These are phyloP conservation scores for Sclerotinia trifoliorum DNA, from an alignment of 2,329 filamentous ascomycete genomes.

Conservation along the genomic window DNA sequence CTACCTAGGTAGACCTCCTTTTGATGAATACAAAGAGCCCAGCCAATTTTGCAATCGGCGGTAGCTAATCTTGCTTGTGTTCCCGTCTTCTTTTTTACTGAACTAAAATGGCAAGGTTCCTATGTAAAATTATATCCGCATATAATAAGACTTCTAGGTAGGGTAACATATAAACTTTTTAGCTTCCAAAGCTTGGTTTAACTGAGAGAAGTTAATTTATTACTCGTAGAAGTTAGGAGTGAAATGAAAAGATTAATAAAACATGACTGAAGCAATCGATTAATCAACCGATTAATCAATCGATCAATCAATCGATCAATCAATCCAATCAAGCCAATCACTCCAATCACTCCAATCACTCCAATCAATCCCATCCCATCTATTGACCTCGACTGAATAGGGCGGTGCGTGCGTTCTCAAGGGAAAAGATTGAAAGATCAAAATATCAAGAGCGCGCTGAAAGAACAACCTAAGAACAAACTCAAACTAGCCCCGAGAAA, in stretches of 20 bases:
- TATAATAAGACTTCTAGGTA: no score
- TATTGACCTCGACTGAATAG: neutral
- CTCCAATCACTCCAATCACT: neutral
- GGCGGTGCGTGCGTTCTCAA: neutral
- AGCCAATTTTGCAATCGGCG: neutral
- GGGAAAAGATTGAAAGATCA: neutral
- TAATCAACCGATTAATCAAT: neutral
- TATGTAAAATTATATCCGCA: no score
- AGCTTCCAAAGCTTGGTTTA: no score
- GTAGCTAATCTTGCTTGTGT: slow-evolving; percentile 1
- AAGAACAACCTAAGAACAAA: slow-evolving; percentile 6
- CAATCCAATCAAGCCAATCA: neutral
- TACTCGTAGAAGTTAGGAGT: no score
- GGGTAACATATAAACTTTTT: neutral
- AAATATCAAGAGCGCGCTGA: neutral
- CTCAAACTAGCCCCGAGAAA: neutral
- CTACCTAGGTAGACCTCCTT: neutral
- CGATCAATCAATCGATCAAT: neutral
- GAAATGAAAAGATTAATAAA: neutral
- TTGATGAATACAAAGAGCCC: neutral
- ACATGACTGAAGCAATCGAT: neutral
- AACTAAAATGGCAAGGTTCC: no score
- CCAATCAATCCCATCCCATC: neutral
- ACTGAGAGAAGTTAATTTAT: no score
- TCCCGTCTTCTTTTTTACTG: no score